phyloP scores from a whole-genome alignment of 805 yeast species.

The Starmerella davenportii region DNA sequence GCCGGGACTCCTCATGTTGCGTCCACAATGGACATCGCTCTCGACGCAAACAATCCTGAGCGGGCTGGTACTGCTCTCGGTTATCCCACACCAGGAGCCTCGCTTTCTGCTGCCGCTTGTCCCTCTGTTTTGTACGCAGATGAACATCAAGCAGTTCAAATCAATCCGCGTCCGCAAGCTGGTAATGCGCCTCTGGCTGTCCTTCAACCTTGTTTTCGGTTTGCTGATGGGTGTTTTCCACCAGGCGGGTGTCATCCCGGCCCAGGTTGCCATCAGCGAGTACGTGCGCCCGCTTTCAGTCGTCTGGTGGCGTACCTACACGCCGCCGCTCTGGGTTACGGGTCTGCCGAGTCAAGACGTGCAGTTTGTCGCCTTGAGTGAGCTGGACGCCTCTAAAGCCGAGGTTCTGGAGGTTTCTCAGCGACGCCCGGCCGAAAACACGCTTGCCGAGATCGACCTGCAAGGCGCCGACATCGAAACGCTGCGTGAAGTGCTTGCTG shows the following conservation, averaged over 20 bases:
- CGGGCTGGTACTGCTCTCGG: conserved; percentile 43
- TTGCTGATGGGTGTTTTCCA: conserved; percentile 63
- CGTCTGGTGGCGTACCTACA: conserved; percentile 86
- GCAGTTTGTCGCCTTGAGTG: conserved; percentile 3
- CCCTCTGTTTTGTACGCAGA: conserved; percentile 48
- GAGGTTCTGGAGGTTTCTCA: background rate
- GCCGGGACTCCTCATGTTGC: conserved; percentile 41
- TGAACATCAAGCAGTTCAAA: conserved; percentile 20
- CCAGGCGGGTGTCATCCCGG: conserved; percentile 77
- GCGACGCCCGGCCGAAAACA: background rate
- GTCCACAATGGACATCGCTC: conserved; percentile 30
- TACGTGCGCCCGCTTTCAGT: conserved; percentile 22
- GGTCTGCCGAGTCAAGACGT: conserved; percentile 20
- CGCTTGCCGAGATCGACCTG: conserved; percentile 26
- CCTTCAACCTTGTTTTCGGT: conserved; percentile 44
- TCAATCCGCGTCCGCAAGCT: conserved; percentile 11
- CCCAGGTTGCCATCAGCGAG: conserved; percentile 25
- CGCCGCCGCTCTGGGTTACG: conserved; percentile 81
- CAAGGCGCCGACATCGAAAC: conserved; percentile 29
- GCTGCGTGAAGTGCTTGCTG: conserved; percentile 18
- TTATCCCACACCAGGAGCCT: conserved; percentile 85
- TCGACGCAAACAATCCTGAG: conserved; percentile 46
- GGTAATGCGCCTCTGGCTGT: conserved; percentile 32
- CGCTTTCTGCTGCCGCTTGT: conserved; percentile 64
- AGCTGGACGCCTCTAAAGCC: background rate